Conservation (phyloP, 164 flowering plant genomes). For the Magnolia kwangsiensis region DNA sequence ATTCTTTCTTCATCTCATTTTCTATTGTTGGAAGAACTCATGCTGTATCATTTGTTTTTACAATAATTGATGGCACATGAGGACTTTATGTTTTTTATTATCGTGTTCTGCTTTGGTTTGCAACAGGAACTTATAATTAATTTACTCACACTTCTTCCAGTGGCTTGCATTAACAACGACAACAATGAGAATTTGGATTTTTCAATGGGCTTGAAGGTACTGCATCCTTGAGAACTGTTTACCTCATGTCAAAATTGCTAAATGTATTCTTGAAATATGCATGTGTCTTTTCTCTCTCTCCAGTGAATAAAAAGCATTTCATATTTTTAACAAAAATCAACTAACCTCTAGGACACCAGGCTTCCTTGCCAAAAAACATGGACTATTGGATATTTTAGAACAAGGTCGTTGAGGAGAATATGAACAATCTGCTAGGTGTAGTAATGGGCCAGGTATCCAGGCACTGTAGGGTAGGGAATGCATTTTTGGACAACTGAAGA, state of each 20-base stretch:
- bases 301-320: too few relatives aligned
- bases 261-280: too few relatives aligned
- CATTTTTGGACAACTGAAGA: too few relatives aligned
- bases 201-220: slow-evolving; percentile 78
- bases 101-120: slow-evolving; percentile 8
- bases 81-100: slow-evolving; percentile 1
- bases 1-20: not conserved
- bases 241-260: not conserved
- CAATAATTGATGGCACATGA: not conserved
- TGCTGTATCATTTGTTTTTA: not conserved
- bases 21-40: not conserved
- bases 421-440: too few relatives aligned
- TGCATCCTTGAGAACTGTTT: not conserved
- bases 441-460: too few relatives aligned
- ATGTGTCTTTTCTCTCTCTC: too few relatives aligned
- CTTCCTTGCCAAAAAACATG: too few relatives aligned
- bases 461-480: too few relatives aligned
- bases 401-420: too few relatives aligned
- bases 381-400: too few relatives aligned
- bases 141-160: slow-evolving; percentile 82
- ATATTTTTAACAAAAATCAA: too few relatives aligned
- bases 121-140: slow-evolving; percentile 71
- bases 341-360: too few relatives aligned
- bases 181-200: slow-evolving; percentile 55
- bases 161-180: slow-evolving; percentile 52